These are phyloP conservation scores for Penicilliopsis zonata DNA, from an alignment of 495 filamentous ascomycete species.

Conservation along the genomic window DNA sequence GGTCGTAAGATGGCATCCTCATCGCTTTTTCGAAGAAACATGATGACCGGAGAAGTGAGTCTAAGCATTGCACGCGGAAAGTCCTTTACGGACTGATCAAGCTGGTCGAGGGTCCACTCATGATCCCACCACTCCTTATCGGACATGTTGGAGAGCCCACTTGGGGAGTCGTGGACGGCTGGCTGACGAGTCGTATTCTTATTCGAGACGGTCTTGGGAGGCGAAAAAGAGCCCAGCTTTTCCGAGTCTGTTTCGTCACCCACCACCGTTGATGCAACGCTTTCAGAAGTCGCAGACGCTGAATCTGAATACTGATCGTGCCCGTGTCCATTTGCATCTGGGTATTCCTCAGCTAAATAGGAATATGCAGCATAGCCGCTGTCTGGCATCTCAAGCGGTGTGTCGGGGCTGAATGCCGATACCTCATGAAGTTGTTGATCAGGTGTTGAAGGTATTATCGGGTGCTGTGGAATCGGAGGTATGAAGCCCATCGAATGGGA, in stretches of 20 bases:
- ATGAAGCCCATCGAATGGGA: slow-evolving; percentile 17
- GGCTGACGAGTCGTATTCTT: slow-evolving; percentile 7
- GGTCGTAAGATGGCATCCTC: slow-evolving; percentile 27
- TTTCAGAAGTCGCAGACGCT: slow-evolving; percentile 20
- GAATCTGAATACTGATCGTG: slow-evolving; percentile 18
- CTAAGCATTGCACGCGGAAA: slow-evolving; percentile 32
- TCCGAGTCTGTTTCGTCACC: slow-evolving; percentile 13
- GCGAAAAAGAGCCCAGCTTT: slow-evolving; percentile 8
- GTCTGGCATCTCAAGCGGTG: slow-evolving; percentile 27
- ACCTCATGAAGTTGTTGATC: slow-evolving; percentile 29
- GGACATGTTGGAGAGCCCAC: slow-evolving; percentile 12
- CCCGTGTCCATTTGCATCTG: slow-evolving; percentile 17
- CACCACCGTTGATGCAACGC: slow-evolving; percentile 15
- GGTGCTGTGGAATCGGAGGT: slow-evolving; percentile 13
- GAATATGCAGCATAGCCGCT: slow-evolving; percentile 24
- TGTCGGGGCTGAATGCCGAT: slow-evolving; percentile 35
- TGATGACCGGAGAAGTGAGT: slow-evolving; percentile 34
- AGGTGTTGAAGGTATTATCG: slow-evolving; percentile 21
- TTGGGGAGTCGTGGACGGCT: slow-evolving; percentile 13
- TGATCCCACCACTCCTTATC: slow-evolving; percentile 30
- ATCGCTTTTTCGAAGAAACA: slow-evolving; percentile 26
- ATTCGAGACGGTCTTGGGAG: slow-evolving; percentile 13
- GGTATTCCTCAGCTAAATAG: slow-evolving; percentile 15
- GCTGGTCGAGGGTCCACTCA: slow-evolving; percentile 33
- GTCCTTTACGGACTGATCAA: slow-evolving; percentile 30